phyloP scores from a whole-genome alignment of 225 moss, liverwort and hornwort species.

The Marchantia paleacea region DNA sequence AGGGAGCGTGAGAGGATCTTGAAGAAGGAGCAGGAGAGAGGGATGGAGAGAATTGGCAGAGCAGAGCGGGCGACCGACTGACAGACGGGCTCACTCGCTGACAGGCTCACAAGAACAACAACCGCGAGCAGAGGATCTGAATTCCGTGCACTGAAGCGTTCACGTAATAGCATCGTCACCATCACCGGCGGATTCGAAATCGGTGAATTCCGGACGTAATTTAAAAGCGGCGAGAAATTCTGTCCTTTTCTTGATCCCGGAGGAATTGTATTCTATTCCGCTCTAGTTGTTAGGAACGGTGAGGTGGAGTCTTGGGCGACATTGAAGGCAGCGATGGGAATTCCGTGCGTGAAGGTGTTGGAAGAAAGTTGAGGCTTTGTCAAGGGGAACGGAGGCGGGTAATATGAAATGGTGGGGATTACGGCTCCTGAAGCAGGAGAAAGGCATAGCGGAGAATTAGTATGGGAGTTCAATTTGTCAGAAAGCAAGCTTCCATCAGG shows the following conservation, averaged over 20 bases:
- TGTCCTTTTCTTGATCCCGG: neutral
- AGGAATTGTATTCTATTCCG: neutral
- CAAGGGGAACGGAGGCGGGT: neutral
- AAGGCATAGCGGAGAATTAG: slow-evolving; percentile 16
- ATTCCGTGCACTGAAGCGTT: neutral
- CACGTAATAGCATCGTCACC: no score
- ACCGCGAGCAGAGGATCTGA: slow-evolving; percentile 10
- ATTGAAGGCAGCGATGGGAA: neutral
- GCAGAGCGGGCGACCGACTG: neutral
- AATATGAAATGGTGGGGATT: slow-evolving; percentile 17
- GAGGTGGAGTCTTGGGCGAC: neutral
- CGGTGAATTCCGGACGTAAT: neutral
- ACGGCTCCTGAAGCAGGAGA: neutral
- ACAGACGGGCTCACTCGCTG: no score
- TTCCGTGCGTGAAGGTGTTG: neutral
- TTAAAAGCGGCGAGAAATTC: neutral
- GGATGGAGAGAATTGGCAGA: neutral
- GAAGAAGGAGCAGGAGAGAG: neutral
- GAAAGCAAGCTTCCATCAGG: neutral
- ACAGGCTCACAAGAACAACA: neutral
- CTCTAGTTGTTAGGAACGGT: neutral
- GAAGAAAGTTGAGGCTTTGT: no score
- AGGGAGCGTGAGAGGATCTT: neutral
- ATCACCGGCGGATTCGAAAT: neutral
- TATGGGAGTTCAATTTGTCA: slow-evolving; percentile 5